Percentiles rank a stretch among this genome's conserved stretches.
These are phyloP conservation scores for Hyaloperonospora brassicae DNA, from an alignment of 352 stramenopile genomes.

Conservation along the genomic window DNA sequence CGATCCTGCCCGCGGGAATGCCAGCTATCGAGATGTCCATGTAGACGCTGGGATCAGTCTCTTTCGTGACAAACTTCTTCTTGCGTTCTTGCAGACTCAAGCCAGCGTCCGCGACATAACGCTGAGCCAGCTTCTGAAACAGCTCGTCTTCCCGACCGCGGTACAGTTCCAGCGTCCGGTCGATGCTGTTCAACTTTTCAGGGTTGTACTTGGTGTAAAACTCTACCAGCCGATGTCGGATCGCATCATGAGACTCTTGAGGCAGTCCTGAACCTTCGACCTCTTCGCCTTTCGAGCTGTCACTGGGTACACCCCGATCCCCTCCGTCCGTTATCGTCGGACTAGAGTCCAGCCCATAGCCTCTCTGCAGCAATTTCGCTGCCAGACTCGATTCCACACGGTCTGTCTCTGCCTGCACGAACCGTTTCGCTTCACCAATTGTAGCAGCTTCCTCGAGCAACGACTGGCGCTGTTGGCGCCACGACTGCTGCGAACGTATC, in stretches of 20 bases:
- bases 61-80: conserved; percentile 41
- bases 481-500: conserved; percentile 52
- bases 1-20: conserved; percentile 79
- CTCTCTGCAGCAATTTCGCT: conserved; percentile 38
- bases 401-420: background rate
- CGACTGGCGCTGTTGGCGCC: conserved; percentile 44
- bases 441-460: conserved; percentile 27
- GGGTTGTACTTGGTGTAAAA: conserved; percentile 76
- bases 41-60: conserved; percentile 86
- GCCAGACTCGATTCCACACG: conserved; percentile 26
- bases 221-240: conserved; percentile 35
- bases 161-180: conserved; percentile 50
- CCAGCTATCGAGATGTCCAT: conserved; percentile 91
- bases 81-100: conserved; percentile 37
- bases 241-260: conserved; percentile 3
- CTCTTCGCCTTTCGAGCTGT: background rate
- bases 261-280: background rate
- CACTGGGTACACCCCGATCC: background rate
- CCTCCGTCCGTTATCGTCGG: conserved; percentile 4
- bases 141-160: conserved; percentile 55
- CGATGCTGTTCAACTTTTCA: conserved; percentile 38
- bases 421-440: conserved; percentile 14
- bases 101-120: conserved; percentile 37
- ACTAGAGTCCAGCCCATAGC: conserved; percentile 36
- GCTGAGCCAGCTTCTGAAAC: conserved; percentile 57